Base-by-base conservation (phyloP, 1,284 basidiomycete genomes). In the Trichosporon coremiiforme region DNA sequence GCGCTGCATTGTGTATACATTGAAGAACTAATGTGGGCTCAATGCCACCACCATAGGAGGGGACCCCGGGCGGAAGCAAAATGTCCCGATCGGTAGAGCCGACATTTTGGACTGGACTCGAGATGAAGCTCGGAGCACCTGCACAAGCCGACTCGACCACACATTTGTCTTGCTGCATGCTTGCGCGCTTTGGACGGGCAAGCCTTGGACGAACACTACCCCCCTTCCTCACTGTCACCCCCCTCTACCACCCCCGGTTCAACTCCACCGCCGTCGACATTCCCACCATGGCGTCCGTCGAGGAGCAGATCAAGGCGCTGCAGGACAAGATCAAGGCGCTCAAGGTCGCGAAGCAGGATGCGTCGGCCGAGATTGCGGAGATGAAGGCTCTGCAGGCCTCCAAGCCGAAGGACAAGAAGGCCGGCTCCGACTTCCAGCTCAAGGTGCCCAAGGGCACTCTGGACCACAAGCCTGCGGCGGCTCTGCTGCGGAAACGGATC, bases 401-500 rank as follows among this genome's bases (percentile, higher is more conserved):
- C 38, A 69, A 78, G 47, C 70, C 72, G 38, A 75, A 77, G 57
- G 73, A 76, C 17, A 80, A 77, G 69, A 79, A 79, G 71, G 75
- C 74, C 70, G 41, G 66, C 22, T 64, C 69, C 29, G 76, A 72
- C 20, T 79, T 80, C 70, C 73, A 75, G 65, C 76, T 80, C 65
- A 78, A 78, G 65, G 78, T 73, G 8, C 77, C 76, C 20, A 81
- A 98, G 91, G 96, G 97, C 47, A 99, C 97, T 13, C 89, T 94
- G 69, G 96, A 99, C 84, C 98, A 95, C 86, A 92, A 93, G 69
- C 94, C 96, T 5, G 88, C 89, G n/a, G 94, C 97, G 79, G 97
- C 97, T 88, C 90, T 92, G 79, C 90, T 97, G 75, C 90, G 96
- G 70, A 91, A 93, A 78, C 89, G 92, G 83, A 91, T 99, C 79